These are phyloP conservation scores for Xylariales sp. DNA, from an alignment of 2,329 filamentous ascomycete species.

Conservation along the genomic window DNA sequence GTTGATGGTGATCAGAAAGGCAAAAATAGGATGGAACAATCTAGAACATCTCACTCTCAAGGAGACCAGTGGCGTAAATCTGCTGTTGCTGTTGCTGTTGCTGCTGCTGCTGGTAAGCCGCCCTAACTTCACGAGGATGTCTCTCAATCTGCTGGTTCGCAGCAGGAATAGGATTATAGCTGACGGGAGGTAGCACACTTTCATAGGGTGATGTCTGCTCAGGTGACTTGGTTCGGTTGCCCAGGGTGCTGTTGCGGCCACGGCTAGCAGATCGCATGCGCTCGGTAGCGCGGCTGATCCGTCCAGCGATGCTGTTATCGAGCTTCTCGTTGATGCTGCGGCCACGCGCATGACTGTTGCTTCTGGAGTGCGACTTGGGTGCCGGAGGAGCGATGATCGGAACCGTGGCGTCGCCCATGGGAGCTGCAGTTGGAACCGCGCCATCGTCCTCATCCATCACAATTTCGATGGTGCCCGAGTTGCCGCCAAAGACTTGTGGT, in stretches of 20 bases:
- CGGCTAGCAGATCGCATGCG: constrained; percentile 57
- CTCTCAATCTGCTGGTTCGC: constrained; percentile 21
- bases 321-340: constrained; percentile 49
- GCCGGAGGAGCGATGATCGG: constrained; percentile 41
- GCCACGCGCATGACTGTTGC: constrained; percentile 49
- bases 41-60: constrained; percentile 53
- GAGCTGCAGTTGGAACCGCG: constrained; percentile 26
- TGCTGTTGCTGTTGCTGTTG: constrained; percentile 27
- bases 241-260: constrained; percentile 40
- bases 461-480: constrained; percentile 59
- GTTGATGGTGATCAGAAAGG: no score
- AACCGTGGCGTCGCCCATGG: constrained; percentile 36
- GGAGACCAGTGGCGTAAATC: constrained; percentile 45
- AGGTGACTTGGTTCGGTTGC: constrained; percentile 32
- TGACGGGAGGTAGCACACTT: constrained; percentile 28
- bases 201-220: constrained; percentile 33
- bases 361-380: constrained; percentile 30
- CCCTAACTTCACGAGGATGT: constrained; percentile 32
- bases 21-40: no score
- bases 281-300: constrained; percentile 54
- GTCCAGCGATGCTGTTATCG: constrained; percentile 46
- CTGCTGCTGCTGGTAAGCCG: constrained; percentile 28
- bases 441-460: constrained; percentile 58
- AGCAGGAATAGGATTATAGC: constrained; percentile 22
- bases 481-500: constrained; percentile 36